These are phyloP conservation scores for Hymenoscyphus fructigenus DNA, from an alignment of 2,329 filamentous ascomycete species.

Conservation along the genomic window DNA sequence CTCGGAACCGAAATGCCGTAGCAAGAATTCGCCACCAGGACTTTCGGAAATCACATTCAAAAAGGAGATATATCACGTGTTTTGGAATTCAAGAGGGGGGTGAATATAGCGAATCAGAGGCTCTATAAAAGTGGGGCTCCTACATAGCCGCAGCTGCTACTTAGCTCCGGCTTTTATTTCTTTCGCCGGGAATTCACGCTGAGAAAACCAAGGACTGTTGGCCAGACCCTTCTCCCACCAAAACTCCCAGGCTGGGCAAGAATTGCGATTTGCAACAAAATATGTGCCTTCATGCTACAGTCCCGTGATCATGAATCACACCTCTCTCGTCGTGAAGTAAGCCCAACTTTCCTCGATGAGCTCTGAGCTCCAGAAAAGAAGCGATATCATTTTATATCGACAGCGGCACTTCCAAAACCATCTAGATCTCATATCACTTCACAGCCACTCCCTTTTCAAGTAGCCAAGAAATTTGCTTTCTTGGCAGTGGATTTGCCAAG, in stretches of 20 bases:
- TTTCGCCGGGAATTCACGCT: not conserved
- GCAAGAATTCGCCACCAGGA: not conserved
- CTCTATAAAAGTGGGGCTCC: not conserved
- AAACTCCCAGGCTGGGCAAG: not conserved
- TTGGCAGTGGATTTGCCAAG: not conserved
- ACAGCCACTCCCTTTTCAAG: slow-evolving; percentile 3
- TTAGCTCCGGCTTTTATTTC: not conserved
- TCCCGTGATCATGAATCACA: not conserved
- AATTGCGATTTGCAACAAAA: slow-evolving; percentile 1
- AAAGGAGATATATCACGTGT: not conserved
- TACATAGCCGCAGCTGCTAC: too few species aligned
- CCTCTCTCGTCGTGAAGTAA: not conserved
- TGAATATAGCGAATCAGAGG: not conserved
- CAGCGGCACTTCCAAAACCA: not conserved
- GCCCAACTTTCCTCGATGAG: not conserved
- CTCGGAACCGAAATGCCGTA: not conserved
- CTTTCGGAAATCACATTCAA: not conserved
- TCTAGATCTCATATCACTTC: not conserved
- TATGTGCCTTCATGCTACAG: not conserved
- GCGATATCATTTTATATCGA: not conserved
- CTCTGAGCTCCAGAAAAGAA: not conserved
- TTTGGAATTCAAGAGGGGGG: not conserved
- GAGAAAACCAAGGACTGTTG: not conserved
- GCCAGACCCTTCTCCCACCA: not conserved
- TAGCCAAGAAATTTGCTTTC: not conserved